These are phyloP conservation scores for Fusarium armeniacum DNA, from an alignment of 2,329 filamentous ascomycete species.

Conservation along the genomic window DNA sequence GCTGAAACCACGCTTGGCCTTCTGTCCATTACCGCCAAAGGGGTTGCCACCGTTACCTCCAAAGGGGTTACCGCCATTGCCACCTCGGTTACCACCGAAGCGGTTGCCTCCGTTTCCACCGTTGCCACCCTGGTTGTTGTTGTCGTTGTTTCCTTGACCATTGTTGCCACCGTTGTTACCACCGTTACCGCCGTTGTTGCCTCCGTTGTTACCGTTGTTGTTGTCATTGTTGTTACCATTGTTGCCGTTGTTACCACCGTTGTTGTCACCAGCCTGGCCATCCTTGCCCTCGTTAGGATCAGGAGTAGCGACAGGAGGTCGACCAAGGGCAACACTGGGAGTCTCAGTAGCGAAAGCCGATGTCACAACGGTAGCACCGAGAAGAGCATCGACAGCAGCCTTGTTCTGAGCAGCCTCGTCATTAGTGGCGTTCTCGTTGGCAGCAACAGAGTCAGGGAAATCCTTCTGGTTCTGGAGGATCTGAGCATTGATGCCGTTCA, in stretches of 20 bases:
- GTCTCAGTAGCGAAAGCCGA: constrained; percentile 54
- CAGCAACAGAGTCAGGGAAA: constrained; percentile 58
- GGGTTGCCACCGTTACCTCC: constrained; percentile 5
- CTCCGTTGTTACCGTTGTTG: constrained; percentile 1
- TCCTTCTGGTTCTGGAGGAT: constrained; percentile 66
- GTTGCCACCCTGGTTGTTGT: background rate
- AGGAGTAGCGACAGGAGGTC: constrained; percentile 15
- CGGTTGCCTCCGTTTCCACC: background rate
- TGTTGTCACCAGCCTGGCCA: constrained; percentile 16
- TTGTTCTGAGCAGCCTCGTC: constrained; percentile 48
- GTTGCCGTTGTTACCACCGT: constrained; percentile 19
- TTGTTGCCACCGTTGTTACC: constrained; percentile 4
- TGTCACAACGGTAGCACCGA: constrained; percentile 51
- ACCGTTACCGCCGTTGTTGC: constrained; percentile 19
- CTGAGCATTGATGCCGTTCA: constrained; percentile 63
- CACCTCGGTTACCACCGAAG: background rate
- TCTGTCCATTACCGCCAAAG: constrained; percentile 29
- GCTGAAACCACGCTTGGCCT: constrained; percentile 25
- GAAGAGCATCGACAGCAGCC: constrained; percentile 58
- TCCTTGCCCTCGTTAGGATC: constrained; percentile 14
- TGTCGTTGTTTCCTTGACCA: constrained; percentile 6
- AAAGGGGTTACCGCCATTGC: constrained; percentile 6
- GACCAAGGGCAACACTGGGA: constrained; percentile 44
- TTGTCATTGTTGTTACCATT: background rate
- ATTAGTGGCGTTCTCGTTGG: constrained; percentile 59